Evolutionary conservation across 441 rosid species (phyloP).

Genomic region (Populus hybrid): DNA sequence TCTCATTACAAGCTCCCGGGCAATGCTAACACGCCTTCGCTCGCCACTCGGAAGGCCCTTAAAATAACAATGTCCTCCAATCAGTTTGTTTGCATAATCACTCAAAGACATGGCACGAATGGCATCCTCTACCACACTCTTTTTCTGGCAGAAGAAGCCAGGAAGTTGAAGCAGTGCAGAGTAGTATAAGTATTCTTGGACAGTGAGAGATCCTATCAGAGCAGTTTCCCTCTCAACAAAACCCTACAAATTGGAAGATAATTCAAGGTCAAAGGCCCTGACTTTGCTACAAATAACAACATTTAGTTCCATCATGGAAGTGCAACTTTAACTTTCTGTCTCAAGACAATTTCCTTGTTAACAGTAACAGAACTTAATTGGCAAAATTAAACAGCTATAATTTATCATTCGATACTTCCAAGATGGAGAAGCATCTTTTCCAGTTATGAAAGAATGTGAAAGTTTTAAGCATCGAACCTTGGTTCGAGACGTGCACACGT

Average conservation of each 20-base stretch:
- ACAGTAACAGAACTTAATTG: background rate
- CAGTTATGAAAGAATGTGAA: background rate
- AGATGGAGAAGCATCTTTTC: background rate
- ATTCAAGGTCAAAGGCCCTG: conserved; percentile 13
- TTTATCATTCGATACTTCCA: background rate
- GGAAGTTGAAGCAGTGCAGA: conserved; percentile 97
- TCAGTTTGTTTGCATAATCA: conserved; percentile 90
- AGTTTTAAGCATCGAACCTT: background rate
- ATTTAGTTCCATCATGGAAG: background rate
- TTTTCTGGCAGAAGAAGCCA: conserved; percentile 90
- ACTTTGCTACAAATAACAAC: background rate
- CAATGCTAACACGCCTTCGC: conserved; percentile 95
- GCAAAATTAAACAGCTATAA: background rate
- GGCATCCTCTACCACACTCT: conserved; percentile 93
- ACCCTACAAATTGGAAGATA: conserved; percentile 51
- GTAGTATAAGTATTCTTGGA: conserved; percentile 85
- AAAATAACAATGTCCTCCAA: conserved; percentile 97
- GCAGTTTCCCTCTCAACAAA: conserved; percentile 89
- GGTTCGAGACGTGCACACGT: background rate
- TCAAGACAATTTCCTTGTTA: background rate
- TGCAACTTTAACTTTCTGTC: conserved; percentile 3
- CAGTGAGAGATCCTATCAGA: conserved; percentile 89
- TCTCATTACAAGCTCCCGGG: conserved; percentile 97
- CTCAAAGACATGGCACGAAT: conserved; percentile 92
- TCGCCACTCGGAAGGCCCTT: conserved; percentile 89